These are phyloP conservation scores for Spiromastix sp. DNA, from an alignment of 2,329 filamentous ascomycete genomes.

Conservation along the genomic window DNA sequence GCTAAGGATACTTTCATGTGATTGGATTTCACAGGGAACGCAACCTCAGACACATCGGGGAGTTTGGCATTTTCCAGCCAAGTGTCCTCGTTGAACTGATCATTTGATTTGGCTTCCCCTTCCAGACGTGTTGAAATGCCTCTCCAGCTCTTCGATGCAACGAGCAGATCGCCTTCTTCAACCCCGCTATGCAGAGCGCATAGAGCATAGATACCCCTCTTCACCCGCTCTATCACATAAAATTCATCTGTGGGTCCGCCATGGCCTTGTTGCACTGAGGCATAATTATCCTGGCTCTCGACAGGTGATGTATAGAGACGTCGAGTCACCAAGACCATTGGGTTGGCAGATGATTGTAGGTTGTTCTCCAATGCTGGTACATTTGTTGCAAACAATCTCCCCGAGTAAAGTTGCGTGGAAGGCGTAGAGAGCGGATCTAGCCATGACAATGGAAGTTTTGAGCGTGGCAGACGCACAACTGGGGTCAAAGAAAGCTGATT, in stretches of 20 bases:
- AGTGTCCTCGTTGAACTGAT: constrained; percentile 9
- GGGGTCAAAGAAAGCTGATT: constrained; percentile 26
- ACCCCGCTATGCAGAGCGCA: constrained; percentile 24
- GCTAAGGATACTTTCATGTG: constrained; percentile 21
- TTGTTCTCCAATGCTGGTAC: constrained; percentile 26
- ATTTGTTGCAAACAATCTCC: constrained; percentile 28
- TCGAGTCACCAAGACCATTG: constrained; percentile 24
- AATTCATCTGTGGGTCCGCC: constrained; percentile 18
- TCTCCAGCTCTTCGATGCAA: constrained; percentile 25
- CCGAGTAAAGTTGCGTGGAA: constrained; percentile 19
- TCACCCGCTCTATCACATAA: constrained; percentile 31
- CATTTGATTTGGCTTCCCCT: background rate
- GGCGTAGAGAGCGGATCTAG: constrained; percentile 22
- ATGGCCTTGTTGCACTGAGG: too few relatives aligned
- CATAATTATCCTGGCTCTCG: background rate
- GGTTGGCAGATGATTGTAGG: constrained; percentile 15
- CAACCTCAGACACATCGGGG: constrained; percentile 18
- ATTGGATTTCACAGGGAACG: constrained; percentile 14
- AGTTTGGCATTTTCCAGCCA: constrained; percentile 29
- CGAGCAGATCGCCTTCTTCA: constrained; percentile 28
- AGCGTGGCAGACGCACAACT: constrained; percentile 26
- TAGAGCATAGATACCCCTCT: constrained; percentile 30
- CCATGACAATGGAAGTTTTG: constrained; percentile 29
- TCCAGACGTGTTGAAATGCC: constrained; percentile 3
- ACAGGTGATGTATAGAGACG: constrained; percentile 7